Base-by-base conservation (phyloP, 2,329 filamentous ascomycete genomes). In the Metarhizium humberi region DNA sequence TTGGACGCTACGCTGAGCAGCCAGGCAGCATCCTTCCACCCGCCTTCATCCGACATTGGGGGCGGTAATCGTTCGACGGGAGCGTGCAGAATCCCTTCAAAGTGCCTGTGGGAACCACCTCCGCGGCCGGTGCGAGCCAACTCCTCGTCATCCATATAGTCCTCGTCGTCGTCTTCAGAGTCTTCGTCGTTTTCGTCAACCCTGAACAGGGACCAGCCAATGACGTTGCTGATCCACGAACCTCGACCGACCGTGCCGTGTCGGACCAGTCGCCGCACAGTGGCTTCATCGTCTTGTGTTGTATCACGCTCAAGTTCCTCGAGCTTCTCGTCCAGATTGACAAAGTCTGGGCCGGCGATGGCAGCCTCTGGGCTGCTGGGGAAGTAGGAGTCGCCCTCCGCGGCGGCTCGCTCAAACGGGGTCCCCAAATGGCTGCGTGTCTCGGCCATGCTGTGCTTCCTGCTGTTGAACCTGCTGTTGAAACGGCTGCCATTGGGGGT, bases 11-110 rank as follows among this genome's bases (percentile, higher is more conserved):
- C 82, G 59, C 78, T 84, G 55, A 87, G 68, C 50, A 88, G 68
- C 85, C 84, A 88, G 16, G 82, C 82, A 30, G 83, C 84, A 67
- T 87, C 85, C 56, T 80, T 77, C 84, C 84, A 87, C 8, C 78
- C 78, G 16, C 81, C 82, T 47, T 81, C 77, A 52, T 85, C 77
- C 8, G 75, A 71, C 46, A 75, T 76, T 52, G 73, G 72, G 10
- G 75, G 71, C 36, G 64, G 79, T 64, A 84, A 70, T 10, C 68
- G 68, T 51, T 79, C 76, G 50, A 76, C 72, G 0, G 73, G 65
- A n/a, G 66, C 55, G 34, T 66, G 71, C 3, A 72, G 67, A 52
- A 75, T 66, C 47, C 73, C 74, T 59, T 74, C 74, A 30, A 73
- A 68, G 51, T 73, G 69, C 42, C 69, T 64, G 29, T 64, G 64